These are phyloP conservation scores for Nicotiana tabacum DNA, from an alignment of 257 asterid genomes.

Conservation along the genomic window DNA sequence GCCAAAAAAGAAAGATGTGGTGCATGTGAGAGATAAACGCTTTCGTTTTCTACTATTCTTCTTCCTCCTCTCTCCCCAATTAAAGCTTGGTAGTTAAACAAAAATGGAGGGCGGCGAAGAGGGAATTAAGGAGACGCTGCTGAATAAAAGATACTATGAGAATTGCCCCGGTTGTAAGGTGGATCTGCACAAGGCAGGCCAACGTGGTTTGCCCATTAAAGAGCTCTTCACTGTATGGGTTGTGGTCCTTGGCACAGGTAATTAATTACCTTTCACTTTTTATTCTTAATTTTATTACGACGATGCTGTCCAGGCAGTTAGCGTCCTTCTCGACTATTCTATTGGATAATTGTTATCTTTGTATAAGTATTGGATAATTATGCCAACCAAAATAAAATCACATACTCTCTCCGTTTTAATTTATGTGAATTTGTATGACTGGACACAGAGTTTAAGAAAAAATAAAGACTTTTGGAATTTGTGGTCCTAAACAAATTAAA, in stretches of 20 bases:
- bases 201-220: slow-evolving; percentile 44
- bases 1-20: background rate
- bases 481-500: too few species aligned
- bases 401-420: too few species aligned
- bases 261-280: background rate
- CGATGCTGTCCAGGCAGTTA: too few species aligned
- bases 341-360: too few species aligned
- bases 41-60: background rate
- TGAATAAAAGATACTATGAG: slow-evolving; percentile 31
- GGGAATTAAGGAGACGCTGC: slow-evolving; percentile 18
- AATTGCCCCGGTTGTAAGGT: slow-evolving; percentile 59
- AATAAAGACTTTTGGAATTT: too few species aligned
- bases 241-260: slow-evolving; percentile 47
- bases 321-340: too few species aligned
- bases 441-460: too few species aligned
- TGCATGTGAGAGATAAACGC: background rate
- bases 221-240: slow-evolving; percentile 44
- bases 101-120: background rate
- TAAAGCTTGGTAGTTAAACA: background rate
- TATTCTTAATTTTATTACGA: background rate
- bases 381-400: too few species aligned
- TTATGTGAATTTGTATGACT: too few species aligned
- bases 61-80: background rate
- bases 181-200: slow-evolving; percentile 33
- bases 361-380: too few species aligned